A percentile compares a stretch with the other conserved stretches of the same genome.
Conservation (phyloP, 2,329 filamentous ascomycete genomes). For the Colletotrichum chlorophyti region DNA sequence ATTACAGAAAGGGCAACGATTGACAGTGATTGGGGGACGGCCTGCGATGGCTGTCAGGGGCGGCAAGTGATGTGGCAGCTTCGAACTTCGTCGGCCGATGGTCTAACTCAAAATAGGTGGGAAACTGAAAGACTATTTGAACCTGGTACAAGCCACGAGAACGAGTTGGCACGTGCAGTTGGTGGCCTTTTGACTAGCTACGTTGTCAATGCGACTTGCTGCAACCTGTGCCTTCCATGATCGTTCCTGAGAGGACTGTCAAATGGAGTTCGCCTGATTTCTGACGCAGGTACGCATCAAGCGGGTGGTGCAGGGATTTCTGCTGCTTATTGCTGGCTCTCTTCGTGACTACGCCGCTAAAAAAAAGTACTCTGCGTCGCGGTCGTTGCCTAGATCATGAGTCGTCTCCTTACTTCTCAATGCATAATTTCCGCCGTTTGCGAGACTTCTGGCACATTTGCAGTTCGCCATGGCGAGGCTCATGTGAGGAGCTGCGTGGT, state of each 20-base stretch:
- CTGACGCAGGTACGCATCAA: slow-evolving; percentile 6
- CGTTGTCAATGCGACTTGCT: neutral
- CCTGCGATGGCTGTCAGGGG: slow-evolving; percentile 12
- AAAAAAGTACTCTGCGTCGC: neutral
- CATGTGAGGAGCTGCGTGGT: neutral
- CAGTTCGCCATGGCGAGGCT: neutral
- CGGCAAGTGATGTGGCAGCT: slow-evolving; percentile 1
- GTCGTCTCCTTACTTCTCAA: neutral
- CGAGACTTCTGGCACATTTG: neutral
- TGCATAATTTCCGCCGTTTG: no score
- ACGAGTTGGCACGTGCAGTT: neutral
- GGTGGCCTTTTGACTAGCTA: neutral
- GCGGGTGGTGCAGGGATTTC: neutral
- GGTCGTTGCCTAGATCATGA: neutral
- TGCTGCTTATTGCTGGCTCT: no score
- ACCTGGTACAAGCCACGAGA: neutral
- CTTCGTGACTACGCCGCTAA: neutral
- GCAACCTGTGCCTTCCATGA: neutral
- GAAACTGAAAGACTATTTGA: neutral
- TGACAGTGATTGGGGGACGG: slow-evolving; percentile 26
- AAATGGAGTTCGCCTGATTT: neutral
- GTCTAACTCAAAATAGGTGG: slow-evolving; percentile 8
- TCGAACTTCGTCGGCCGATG: slow-evolving; percentile 3
- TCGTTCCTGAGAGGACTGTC: no score
- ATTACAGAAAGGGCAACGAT: slow-evolving; percentile 24